phyloP scores from a whole-genome alignment of 805 yeast species.

The Sugiyamaella valdiviana region DNA sequence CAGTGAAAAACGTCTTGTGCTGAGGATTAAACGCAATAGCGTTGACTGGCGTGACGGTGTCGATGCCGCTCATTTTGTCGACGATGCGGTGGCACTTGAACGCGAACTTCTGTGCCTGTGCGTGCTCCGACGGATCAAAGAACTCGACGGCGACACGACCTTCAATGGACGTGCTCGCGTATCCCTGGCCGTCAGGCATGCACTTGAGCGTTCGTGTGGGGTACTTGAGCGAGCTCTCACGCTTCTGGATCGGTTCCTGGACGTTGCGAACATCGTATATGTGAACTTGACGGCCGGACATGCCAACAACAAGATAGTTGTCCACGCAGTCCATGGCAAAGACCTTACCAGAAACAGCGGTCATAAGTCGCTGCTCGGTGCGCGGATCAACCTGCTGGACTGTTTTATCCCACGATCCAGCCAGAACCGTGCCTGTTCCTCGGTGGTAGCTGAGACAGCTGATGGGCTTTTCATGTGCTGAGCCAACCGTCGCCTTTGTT shows the following conservation, averaged over 20 bases:
- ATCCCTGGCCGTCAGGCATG: constrained; percentile 49
- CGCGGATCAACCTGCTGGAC: constrained; percentile 45
- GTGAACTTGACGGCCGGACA: constrained; percentile 47
- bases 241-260: constrained; percentile 39
- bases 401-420: constrained; percentile 60
- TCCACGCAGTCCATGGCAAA: constrained; percentile 54
- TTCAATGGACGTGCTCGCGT: constrained; percentile 69
- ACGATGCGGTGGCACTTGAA: constrained; percentile 67
- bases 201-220: constrained; percentile 54
- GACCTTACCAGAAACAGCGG: constrained; percentile 43
- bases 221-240: constrained; percentile 61
- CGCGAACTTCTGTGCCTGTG: constrained; percentile 51
- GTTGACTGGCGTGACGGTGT: constrained; percentile 49
- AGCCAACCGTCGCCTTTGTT: constrained; percentile 23
- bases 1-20: constrained; percentile 41
- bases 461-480: constrained; percentile 39
- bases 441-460: constrained; percentile 31
- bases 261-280: constrained; percentile 51
- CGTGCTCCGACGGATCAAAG: constrained; percentile 44
- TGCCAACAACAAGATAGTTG: constrained; percentile 45
- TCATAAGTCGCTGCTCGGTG: constrained; percentile 19
- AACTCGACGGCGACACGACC: constrained; percentile 75
- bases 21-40: constrained; percentile 39
- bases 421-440: constrained; percentile 34
- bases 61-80: constrained; percentile 34